These are phyloP conservation scores for Prunus kanzakura DNA, from an alignment of 306 rosid species.

Conservation along the genomic window DNA sequence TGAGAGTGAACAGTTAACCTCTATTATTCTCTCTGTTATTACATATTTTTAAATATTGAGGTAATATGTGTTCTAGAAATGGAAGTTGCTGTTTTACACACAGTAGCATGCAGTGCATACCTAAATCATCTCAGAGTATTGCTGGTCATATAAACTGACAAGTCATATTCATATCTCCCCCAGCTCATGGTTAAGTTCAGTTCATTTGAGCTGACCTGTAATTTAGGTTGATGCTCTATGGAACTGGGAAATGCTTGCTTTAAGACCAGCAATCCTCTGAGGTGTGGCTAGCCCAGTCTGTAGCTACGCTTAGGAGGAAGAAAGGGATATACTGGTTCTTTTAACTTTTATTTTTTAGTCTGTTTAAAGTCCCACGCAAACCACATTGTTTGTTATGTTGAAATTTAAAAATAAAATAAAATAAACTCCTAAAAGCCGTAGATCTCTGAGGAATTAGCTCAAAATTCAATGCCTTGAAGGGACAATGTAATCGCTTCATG, in stretches of 20 bases:
- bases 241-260: background rate
- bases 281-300: no score
- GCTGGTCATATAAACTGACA: background rate
- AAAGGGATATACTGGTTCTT: background rate
- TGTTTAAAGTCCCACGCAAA: background rate
- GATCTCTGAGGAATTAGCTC: background rate
- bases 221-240: background rate
- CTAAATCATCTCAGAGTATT: background rate
- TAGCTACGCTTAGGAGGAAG: background rate
- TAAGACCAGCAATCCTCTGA: background rate
- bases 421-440: background rate
- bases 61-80: background rate
- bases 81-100: background rate
- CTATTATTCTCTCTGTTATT: background rate
- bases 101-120: background rate
- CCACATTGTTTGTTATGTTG: background rate
- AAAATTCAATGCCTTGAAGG: background rate
- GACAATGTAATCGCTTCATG: no score
- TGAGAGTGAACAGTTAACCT: constrained; percentile 15
- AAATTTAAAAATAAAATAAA: no score
- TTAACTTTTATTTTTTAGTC: no score
- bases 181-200: background rate
- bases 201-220: background rate
- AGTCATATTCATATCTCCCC: background rate
- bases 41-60: background rate